Evolutionary conservation across 1,139 yeast species (phyloP), one percentile per base, ranked within the genome.

Genomic region (Kodamaea plutei): DNA sequence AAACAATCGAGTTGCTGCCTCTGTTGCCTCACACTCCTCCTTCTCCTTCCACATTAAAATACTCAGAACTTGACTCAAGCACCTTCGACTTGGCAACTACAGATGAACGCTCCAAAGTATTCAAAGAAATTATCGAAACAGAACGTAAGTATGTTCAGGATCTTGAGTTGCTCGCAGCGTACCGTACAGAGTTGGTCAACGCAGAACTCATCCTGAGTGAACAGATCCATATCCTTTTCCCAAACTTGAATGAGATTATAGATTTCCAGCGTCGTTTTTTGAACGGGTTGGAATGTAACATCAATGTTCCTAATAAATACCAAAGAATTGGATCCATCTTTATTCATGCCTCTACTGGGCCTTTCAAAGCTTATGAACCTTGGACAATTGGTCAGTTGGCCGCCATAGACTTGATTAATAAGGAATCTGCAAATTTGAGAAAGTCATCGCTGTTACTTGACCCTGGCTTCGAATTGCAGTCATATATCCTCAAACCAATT

Each of bases 121-220:
- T 89, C 32, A 77, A 75, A 44, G 99, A 91, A 58, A 65, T 91
- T 26, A 71, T 93, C 20, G 84, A 81, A 46, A 87, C 96, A 2
- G 99, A 91, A 58, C 70, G 97, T 43, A 88, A 85, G 55, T 91
- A 82, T 54, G 96, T 91, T 13, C 87, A 83, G 53, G 97, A 91
- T 54, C 64, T 91, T 44, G 96, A 89, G 54, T 70, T 77, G 9
- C 58, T 91, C 47, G 68, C 73, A 29, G 61, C 60, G 26, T 93
- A 87, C 57, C 81, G 80, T 52, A 67, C 72, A 34, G 93, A 84
- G 44, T 62, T 91, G 25, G 62, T 73, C 32, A 65, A 69, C 13
- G 73, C 79, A 8, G 91, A 84, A 39, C 60, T 80, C 21, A 70
- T 91, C 13, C 74, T 89, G 5, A 76, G 80, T 12, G 97, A 89